Evolutionary conservation across 345 rosid genomes (phyloP).

Genomic region (Boechera stricta): DNA sequence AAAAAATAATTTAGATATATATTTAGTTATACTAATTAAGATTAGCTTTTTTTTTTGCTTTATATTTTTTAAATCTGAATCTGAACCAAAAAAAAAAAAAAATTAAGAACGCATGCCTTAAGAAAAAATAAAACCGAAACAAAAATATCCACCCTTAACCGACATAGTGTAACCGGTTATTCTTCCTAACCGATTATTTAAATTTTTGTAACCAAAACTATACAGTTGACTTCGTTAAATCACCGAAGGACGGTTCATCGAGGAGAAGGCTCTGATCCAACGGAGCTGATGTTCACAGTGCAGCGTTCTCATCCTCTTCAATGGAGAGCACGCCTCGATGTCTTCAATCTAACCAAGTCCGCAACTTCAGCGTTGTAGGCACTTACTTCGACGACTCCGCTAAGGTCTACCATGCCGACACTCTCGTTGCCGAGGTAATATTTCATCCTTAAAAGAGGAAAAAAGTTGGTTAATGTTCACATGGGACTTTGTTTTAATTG

Average conservation of each 20-base stretch:
- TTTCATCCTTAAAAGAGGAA: background rate
- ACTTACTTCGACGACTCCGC: slow-evolving; percentile 39
- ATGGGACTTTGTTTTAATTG: background rate
- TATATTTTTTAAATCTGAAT: background rate
- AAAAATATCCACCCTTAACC: background rate
- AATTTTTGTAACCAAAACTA: background rate
- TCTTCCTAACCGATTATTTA: background rate
- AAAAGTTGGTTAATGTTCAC: background rate
- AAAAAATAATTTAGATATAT: too few relatives aligned
- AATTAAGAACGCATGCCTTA: background rate
- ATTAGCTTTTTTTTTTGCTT: background rate
- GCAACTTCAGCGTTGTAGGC: slow-evolving; percentile 34
- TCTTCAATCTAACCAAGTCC: slow-evolving; percentile 26
- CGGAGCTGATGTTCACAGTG: slow-evolving; percentile 39
- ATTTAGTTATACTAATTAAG: too few relatives aligned
- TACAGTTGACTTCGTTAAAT: slow-evolving; percentile 28
- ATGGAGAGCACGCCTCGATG: slow-evolving; percentile 40
- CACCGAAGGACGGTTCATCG: slow-evolving; percentile 40
- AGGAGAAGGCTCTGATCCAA: slow-evolving; percentile 42
- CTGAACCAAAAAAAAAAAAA: background rate
- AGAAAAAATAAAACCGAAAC: background rate
- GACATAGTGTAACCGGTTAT: background rate
- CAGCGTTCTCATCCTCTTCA: slow-evolving; percentile 36
- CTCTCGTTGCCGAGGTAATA: slow-evolving; percentile 38
- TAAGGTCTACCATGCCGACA: slow-evolving; percentile 11